A percentile compares a stretch with the other conserved stretches of the same genome.
Evolutionary conservation across 108 stramenopile genomes (phyloP).

Genomic region (Discostella stelligeroides): DNA sequence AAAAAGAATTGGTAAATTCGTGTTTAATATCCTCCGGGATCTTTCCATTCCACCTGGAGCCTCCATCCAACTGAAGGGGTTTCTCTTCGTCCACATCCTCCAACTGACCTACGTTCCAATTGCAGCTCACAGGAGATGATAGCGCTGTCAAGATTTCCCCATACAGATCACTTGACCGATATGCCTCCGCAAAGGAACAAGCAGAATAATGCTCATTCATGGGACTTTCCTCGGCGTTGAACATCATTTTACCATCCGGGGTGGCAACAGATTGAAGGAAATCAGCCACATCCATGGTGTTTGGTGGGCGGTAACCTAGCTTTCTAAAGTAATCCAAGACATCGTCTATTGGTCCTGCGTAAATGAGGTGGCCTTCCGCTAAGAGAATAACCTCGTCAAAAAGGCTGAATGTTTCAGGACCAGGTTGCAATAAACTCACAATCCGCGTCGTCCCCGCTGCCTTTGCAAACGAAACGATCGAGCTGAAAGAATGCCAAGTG

Average conservation of each 20-base stretch:
- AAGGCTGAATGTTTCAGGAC: constrained; percentile 90
- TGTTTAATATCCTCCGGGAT: constrained; percentile 35
- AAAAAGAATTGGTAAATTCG: constrained; percentile 58
- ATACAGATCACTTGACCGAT: constrained; percentile 23
- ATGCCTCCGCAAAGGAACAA: constrained; percentile 40
- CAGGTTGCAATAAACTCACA: constrained; percentile 90
- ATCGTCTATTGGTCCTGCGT: constrained; percentile 80
- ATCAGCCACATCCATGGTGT: constrained; percentile 82
- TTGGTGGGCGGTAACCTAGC: constrained; percentile 70
- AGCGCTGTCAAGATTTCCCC: constrained; percentile 28
- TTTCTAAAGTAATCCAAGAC: constrained; percentile 76
- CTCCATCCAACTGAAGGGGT: neutral
- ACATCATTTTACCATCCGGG: constrained; percentile 44
- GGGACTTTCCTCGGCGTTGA: constrained; percentile 30
- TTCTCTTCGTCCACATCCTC: constrained; percentile 19
- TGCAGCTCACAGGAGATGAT: constrained; percentile 14
- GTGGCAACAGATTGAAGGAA: constrained; percentile 75
- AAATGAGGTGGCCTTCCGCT: constrained; percentile 80
- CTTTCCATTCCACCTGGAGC: neutral
- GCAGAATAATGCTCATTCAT: constrained; percentile 45
- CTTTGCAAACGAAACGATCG: constrained; percentile 51
- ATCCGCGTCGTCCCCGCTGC: constrained; percentile 60
- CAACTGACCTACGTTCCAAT: constrained; percentile 18
- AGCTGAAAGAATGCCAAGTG: constrained; percentile 44
- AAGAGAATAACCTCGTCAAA: constrained; percentile 85